phyloP scores from a whole-genome alignment of 129 eudicot species.

The Artemisia tridentata region DNA sequence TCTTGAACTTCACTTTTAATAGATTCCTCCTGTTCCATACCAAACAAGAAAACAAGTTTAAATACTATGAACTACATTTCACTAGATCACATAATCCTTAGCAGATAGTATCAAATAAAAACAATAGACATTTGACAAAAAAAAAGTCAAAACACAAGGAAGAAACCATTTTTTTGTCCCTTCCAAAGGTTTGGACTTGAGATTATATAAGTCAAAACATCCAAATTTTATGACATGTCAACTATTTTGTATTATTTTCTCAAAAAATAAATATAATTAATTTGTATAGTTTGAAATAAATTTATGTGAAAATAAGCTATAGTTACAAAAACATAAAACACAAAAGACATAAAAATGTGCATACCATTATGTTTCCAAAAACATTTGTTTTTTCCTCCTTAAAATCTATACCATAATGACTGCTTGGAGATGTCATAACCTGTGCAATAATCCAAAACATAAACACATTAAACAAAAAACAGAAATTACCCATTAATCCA shows the following conservation, averaged over 20 bases:
- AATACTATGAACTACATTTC: background rate
- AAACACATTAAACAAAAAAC: background rate
- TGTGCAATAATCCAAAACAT: conserved; percentile 28
- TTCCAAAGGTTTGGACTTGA: background rate
- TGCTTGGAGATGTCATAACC: conserved; percentile 59
- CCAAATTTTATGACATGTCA: background rate
- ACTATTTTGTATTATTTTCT: no score
- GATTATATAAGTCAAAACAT: conserved; percentile 3
- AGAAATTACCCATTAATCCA: conserved; percentile 12
- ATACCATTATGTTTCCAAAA: conserved; percentile 38
- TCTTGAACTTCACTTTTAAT: conserved; percentile 39
- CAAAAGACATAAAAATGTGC: conserved; percentile 8
- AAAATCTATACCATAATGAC: conserved; percentile 35
- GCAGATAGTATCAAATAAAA: background rate
- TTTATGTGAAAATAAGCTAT: background rate
- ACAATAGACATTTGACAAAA: background rate
- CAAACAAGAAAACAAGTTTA: conserved; percentile 2
- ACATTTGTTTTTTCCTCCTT: conserved; percentile 39
- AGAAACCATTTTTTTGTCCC: background rate
- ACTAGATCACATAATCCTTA: background rate
- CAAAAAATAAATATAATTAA: no score
- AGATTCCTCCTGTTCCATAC: conserved; percentile 46
- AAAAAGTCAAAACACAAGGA: background rate
- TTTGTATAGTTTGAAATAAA: background rate
- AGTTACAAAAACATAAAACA: background rate